A percentile compares a stretch with the other conserved stretches of the same genome.
Conservation (phyloP, 2,329 filamentous ascomycete genomes). For the Colletotrichum salicis region DNA sequence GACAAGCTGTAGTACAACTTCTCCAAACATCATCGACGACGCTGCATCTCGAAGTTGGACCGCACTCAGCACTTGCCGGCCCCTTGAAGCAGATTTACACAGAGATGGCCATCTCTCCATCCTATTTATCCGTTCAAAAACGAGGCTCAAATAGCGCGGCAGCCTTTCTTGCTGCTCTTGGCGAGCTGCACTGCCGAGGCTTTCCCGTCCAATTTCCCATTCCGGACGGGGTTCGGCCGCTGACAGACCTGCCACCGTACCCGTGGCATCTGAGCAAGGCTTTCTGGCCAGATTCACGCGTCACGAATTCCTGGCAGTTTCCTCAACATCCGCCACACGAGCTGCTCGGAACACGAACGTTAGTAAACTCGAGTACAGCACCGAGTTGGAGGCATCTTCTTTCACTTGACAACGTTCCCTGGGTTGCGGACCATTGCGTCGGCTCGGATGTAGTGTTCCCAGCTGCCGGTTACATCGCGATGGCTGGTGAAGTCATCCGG, state of each 20-base stretch:
- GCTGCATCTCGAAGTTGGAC: slow-evolving; percentile 37
- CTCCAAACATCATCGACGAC: slow-evolving; percentile 36
- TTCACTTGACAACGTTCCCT: slow-evolving; percentile 50
- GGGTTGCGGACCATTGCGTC: slow-evolving; percentile 57
- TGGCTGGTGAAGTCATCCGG: slow-evolving; percentile 41
- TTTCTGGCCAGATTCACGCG: slow-evolving; percentile 39
- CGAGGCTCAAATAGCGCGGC: slow-evolving; percentile 62
- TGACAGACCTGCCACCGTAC: slow-evolving; percentile 40
- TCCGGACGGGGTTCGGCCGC: not conserved
- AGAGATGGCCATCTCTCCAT: slow-evolving; percentile 57
- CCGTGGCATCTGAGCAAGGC: slow-evolving; percentile 39
- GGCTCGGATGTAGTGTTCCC: slow-evolving; percentile 53
- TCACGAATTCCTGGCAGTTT: slow-evolving; percentile 39
- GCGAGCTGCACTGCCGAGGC: slow-evolving; percentile 48
- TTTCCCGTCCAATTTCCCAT: slow-evolving; percentile 11
- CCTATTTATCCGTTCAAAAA: slow-evolving; percentile 58
- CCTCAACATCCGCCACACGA: slow-evolving; percentile 40
- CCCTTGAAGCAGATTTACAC: slow-evolving; percentile 51
- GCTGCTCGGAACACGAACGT: slow-evolving; percentile 43
- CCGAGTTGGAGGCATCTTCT: slow-evolving; percentile 56
- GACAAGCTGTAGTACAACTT: slow-evolving; percentile 24
- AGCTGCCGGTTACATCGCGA: slow-evolving; percentile 53
- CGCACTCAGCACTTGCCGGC: slow-evolving; percentile 30
- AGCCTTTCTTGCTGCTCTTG: slow-evolving; percentile 54
- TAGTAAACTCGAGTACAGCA: slow-evolving; percentile 44